These are phyloP conservation scores for Teunomyces panamensis DNA, from an alignment of 805 yeast genomes.

Conservation along the genomic window DNA sequence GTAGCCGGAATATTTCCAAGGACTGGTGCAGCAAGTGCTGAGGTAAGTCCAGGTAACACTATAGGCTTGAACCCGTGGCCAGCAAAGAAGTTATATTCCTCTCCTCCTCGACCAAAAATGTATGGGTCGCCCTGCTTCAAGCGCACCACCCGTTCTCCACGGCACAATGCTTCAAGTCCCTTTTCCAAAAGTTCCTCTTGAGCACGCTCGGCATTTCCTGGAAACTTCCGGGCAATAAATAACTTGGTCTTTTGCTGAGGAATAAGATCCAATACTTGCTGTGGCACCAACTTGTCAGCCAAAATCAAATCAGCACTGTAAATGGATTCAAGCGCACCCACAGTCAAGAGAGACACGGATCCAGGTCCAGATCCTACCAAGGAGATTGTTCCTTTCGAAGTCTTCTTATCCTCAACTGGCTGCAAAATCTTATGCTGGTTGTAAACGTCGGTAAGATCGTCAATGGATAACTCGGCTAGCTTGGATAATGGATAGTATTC, in stretches of 20 bases:
- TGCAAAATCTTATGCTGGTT: conserved; percentile 14
- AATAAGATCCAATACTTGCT: conserved; percentile 76
- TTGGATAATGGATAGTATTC: conserved; percentile 81
- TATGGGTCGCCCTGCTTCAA: conserved; percentile 97
- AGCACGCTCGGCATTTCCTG: conserved; percentile 94
- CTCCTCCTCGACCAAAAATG: conserved; percentile 95
- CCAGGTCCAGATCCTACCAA: conserved; percentile 98
- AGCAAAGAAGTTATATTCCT: conserved; percentile 71
- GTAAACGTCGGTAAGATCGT: conserved; percentile 51
- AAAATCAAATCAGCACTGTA: conserved; percentile 77
- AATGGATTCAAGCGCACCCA: conserved; percentile 82
- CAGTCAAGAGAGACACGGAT: conserved; percentile 71
- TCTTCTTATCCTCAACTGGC: conserved; percentile 3
- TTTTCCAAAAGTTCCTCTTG: conserved; percentile 77
- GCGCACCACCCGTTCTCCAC: conserved; percentile 79
- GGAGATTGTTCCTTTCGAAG: conserved; percentile 55
- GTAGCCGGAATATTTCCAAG: conserved; percentile 85
- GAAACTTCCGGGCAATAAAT: conserved; percentile 89
- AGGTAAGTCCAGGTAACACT: conserved; percentile 85
- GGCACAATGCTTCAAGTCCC: conserved; percentile 61
- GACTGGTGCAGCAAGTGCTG: conserved; percentile 86
- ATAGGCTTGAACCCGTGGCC: conserved; percentile 65
- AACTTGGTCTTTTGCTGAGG: conserved; percentile 66
- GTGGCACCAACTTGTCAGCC: conserved; percentile 92
- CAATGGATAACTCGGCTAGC: conserved; percentile 57